Conservation (phyloP, 2,329 filamentous ascomycete genomes). For the Ambrosiella cleistominuta region DNA sequence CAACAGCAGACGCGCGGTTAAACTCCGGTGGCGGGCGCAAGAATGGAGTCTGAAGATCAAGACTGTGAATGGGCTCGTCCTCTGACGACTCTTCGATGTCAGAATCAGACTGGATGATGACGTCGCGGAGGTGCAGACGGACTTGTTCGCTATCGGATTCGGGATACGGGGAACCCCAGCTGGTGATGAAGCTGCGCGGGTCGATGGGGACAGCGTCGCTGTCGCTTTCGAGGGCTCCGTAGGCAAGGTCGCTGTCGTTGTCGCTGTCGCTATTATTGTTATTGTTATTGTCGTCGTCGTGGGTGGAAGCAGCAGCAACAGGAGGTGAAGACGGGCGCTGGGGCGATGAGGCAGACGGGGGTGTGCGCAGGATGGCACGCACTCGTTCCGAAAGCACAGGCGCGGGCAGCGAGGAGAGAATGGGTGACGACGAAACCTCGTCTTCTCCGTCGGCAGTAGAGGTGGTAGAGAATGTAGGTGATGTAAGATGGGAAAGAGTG, state of each 20-base stretch:
- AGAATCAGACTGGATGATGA: conserved; percentile 30
- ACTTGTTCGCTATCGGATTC: conserved; percentile 36
- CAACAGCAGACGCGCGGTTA: conserved; percentile 14
- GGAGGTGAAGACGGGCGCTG: neutral
- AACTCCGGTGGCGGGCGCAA: conserved; percentile 36
- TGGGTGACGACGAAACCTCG: conserved; percentile 32
- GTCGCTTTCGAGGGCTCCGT: neutral
- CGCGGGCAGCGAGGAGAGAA: conserved; percentile 39
- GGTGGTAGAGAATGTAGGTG: conserved; percentile 42
- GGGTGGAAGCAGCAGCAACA: neutral
- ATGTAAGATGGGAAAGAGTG: conserved; percentile 26
- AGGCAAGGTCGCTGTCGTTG: conserved; percentile 9
- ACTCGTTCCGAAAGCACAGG: conserved; percentile 41
- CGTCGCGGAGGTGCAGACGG: conserved; percentile 24
- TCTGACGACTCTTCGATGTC: conserved; percentile 26
- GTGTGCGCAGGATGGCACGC: conserved; percentile 37
- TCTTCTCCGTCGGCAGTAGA: conserved; percentile 43
- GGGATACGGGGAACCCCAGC: conserved; percentile 85
- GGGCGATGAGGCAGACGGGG: conserved; percentile 20
- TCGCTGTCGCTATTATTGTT: conserved; percentile 13
- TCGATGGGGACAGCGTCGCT: neutral
- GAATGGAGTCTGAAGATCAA: conserved; percentile 45
- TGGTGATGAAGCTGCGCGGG: conserved; percentile 38
- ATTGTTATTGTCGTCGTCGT: conserved; percentile 13
- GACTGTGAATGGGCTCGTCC: conserved; percentile 41